Conservation (phyloP, 805 yeast species). For the Saccharomyces paradoxus region DNA sequence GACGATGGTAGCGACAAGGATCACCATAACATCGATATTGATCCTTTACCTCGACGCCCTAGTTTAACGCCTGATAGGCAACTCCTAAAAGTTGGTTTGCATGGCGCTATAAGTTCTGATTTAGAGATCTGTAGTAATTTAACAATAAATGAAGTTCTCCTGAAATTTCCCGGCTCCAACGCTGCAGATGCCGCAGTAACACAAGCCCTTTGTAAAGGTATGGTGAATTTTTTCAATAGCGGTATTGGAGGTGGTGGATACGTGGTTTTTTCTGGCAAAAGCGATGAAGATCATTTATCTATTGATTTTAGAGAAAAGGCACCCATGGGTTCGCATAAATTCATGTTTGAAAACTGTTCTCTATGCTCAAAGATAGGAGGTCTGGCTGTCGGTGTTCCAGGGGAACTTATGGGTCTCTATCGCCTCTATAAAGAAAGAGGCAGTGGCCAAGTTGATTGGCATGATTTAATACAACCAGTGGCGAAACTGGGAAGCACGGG, state of each 20-base stretch:
- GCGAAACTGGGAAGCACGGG: conserved; percentile 58
- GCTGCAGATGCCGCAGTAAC: conserved; percentile 95
- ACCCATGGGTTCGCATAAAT: conserved; percentile 50
- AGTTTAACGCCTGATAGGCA: conserved; percentile 29
- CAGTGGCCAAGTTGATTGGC: conserved; percentile 66
- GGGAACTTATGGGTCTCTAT: conserved; percentile 81
- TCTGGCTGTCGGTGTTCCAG: conserved; percentile 82
- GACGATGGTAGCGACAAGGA: not conserved
- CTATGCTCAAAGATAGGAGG: conserved; percentile 66
- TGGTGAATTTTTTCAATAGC: conserved; percentile 70
- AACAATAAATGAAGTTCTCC: conserved; percentile 21
- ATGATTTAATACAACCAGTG: conserved; percentile 66
- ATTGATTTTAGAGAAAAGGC: conserved; percentile 90
- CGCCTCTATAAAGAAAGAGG: conserved; percentile 53
- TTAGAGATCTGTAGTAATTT: conserved; percentile 29
- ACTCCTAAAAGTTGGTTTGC: conserved; percentile 18
- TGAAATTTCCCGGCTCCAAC: conserved; percentile 42
- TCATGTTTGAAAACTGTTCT: conserved; percentile 51
- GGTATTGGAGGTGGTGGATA: conserved; percentile 94
- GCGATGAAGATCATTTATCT: conserved; percentile 43
- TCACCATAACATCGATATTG: conserved; percentile 34
- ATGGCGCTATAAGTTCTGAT: conserved; percentile 33
- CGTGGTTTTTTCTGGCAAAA: conserved; percentile 36
- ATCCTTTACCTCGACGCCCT: conserved; percentile 32
- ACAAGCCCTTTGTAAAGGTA: conserved; percentile 81